Base-by-base conservation (phyloP, 2,329 filamentous ascomycete species). In the Fusarium verticillioides region DNA sequence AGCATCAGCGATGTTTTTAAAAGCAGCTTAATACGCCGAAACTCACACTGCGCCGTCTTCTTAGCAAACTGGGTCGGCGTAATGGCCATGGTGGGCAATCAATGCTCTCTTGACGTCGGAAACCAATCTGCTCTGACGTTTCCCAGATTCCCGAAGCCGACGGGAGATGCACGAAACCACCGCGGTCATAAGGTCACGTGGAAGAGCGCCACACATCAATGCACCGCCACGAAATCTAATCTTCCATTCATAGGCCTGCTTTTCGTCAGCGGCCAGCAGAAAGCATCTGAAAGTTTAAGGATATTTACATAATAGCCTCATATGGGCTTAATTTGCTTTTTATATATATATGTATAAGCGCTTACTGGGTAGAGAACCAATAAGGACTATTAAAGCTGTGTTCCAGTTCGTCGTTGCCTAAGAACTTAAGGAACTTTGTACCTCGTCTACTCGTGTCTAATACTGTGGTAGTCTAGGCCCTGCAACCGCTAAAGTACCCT, bases 41-140 rank as follows among this genome's bases (percentile, higher is more conserved):
- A 85, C 92, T 84, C 83, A 95, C 93, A 95, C 81, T 93, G 90
- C 83, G 91, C 90, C 84, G 93, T 93, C 84, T 89, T 89, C 83
- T 93, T 90, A 81, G 93, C 96, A 81, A 98, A 94, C 85, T 95
- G 95, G 71, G 96, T 98, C 77, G 96, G 94, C 85, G 95, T 93
- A 85, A 98, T 95, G 83, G 94, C 91, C 93, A 95, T 95, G 78
- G 80, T 87, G 85, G 84, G 81, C 82, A 81, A 78, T 81, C 78
- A 83, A 81, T 81, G 80, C 77, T 81, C 78, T 76, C 30, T 59
- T 69, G 75, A 69, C 75, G 62, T 65, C 60, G 64, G 71, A 72
- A 75, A 76, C 76, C 70, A 62, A 74, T 71, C 63, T 78, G 70
- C 76, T 75, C 77, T 82, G 77, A 79, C 77, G 78, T 78, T 80